Conservation (phyloP, 768 basidiomycete genomes). For the Kwoniella newhampshirensis region DNA sequence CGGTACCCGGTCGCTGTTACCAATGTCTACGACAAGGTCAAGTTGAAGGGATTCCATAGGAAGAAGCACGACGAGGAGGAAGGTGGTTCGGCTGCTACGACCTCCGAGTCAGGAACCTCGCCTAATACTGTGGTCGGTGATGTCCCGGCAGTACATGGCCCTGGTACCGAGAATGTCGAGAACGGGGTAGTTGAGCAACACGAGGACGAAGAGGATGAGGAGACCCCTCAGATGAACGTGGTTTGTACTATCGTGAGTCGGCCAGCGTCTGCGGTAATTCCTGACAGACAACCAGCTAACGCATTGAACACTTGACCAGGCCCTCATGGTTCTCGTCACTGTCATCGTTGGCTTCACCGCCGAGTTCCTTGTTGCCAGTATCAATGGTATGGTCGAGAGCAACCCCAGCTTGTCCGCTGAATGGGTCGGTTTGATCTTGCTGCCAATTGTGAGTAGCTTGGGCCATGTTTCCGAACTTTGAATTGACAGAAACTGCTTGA, state of each 20-base stretch:
- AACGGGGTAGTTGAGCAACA: slow-evolving; percentile 6
- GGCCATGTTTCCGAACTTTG: background rate
- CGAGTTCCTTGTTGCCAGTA: slow-evolving; percentile 74
- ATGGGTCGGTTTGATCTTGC: slow-evolving; percentile 84
- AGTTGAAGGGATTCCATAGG: slow-evolving; percentile 26
- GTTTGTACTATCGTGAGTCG: slow-evolving; percentile 37
- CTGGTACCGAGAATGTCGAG: slow-evolving; percentile 7
- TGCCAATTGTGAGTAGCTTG: slow-evolving; percentile 69
- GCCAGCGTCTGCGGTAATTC: background rate
- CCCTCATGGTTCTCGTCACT: slow-evolving; percentile 42
- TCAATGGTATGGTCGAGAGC: slow-evolving; percentile 65
- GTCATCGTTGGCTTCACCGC: slow-evolving; percentile 63
- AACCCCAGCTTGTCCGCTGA: slow-evolving; percentile 65
- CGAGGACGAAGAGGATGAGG: slow-evolving; percentile 50
- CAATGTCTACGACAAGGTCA: slow-evolving; percentile 27
- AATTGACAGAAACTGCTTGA: background rate
- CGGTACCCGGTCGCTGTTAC: slow-evolving; percentile 38
- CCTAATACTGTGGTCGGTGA: slow-evolving; percentile 1
- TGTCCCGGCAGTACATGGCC: slow-evolving; percentile 11
- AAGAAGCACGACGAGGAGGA: slow-evolving; percentile 40
- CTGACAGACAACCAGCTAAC: background rate
- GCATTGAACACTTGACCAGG: slow-evolving; percentile 10
- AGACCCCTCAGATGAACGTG: slow-evolving; percentile 51
- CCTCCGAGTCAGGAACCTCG: slow-evolving; percentile 1
- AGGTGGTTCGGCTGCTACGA: slow-evolving; percentile 1